These are phyloP conservation scores for Venturia effusa DNA, from an alignment of 2,329 filamentous ascomycete genomes.

Conservation along the genomic window DNA sequence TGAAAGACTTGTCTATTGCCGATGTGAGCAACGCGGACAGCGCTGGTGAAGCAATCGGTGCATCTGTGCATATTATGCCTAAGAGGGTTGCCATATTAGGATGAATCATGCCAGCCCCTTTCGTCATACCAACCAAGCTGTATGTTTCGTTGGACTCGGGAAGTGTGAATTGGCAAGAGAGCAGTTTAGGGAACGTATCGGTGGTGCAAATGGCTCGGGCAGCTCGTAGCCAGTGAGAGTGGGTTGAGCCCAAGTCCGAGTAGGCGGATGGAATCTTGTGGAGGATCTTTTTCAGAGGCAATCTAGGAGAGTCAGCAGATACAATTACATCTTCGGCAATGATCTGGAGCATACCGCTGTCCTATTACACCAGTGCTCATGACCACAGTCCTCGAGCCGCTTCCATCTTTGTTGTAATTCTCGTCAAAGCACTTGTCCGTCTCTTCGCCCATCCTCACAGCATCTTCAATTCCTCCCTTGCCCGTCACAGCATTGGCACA, in stretches of 20 bases:
- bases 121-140: conserved; percentile 86
- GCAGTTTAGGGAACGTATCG: conserved; percentile 94
- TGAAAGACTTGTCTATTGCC: conserved; percentile 79
- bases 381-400: conserved; percentile 61
- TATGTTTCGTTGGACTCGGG: conserved; percentile 71
- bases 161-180: conserved; percentile 73
- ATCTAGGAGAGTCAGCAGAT: conserved; percentile 32
- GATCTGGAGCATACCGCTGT: conserved; percentile 48
- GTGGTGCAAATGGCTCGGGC: conserved; percentile 95
- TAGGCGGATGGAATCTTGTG: conserved; percentile 69
- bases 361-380: conserved; percentile 99
- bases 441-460: conserved; percentile 66
- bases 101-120: conserved; percentile 98
- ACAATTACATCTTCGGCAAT: too few relatives aligned
- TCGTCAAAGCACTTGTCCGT: conserved; percentile 55
- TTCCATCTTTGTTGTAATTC: conserved; percentile 28
- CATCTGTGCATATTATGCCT: conserved; percentile 85
- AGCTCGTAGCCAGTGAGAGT: conserved; percentile 76
- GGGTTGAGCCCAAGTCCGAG: conserved; percentile 57
- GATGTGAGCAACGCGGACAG: conserved; percentile 60
- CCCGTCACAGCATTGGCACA: conserved; percentile 97
- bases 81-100: conserved; percentile 97
- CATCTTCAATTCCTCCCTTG: conserved; percentile 79
- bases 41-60: conserved; percentile 57
- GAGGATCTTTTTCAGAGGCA: conserved; percentile 87